Percentiles rank a stretch among this genome's conserved stretches.
phyloP scores from a whole-genome alignment of 2,329 filamentous ascomycete species.

The Talaromyces amestolkiae region DNA sequence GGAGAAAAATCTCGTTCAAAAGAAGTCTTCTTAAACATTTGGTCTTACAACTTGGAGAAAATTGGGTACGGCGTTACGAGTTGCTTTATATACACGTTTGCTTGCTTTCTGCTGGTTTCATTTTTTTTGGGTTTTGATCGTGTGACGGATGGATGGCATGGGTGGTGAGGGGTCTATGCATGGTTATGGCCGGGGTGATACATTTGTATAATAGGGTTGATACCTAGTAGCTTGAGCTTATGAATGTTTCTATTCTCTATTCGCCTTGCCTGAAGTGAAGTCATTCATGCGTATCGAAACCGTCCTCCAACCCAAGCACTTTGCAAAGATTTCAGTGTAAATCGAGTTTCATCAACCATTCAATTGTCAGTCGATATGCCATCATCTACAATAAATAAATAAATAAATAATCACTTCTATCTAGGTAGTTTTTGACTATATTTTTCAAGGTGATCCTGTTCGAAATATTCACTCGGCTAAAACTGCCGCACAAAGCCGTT shows the following conservation, averaged over 20 bases:
- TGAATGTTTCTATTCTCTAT: background rate
- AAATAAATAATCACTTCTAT: too few species aligned
- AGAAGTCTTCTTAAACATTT: background rate
- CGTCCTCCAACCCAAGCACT: background rate
- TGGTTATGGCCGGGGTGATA: background rate
- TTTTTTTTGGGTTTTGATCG: background rate
- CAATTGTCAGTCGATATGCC: background rate
- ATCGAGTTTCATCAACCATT: background rate
- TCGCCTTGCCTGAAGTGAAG: background rate
- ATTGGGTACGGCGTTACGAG: background rate
- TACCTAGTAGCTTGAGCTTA: background rate
- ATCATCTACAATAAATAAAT: background rate
- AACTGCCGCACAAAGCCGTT: slow-evolving; percentile 15
- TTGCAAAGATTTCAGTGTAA: background rate
- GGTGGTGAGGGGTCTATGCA: slow-evolving; percentile 6
- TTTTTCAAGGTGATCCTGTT: background rate
- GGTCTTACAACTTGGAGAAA: background rate
- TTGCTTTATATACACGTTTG: background rate
- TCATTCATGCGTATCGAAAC: background rate
- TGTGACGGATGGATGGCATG: background rate
- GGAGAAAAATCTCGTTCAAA: background rate
- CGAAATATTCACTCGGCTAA: slow-evolving; percentile 7
- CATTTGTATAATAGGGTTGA: slow-evolving; percentile 4
- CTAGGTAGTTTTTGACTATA: background rate
- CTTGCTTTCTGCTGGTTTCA: background rate